phyloP scores from a whole-genome alignment of 2,329 filamentous ascomycete genomes.

The Penicillium capsulatum region DNA sequence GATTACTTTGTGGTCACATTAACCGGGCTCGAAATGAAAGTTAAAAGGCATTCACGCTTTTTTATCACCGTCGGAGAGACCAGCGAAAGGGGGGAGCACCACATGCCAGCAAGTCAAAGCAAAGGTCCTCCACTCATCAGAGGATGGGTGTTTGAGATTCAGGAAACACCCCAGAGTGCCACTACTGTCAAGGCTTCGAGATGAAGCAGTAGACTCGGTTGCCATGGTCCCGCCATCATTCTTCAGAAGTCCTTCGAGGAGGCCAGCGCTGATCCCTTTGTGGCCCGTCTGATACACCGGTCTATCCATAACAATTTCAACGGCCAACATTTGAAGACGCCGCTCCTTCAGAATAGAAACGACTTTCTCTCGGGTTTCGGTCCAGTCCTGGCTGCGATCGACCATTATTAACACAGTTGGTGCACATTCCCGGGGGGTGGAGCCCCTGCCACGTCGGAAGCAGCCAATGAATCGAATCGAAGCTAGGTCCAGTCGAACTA shows the following conservation, averaged over 20 bases:
- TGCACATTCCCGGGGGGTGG: neutral
- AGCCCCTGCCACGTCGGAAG: neutral
- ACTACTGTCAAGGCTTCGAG: neutral
- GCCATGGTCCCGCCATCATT: neutral
- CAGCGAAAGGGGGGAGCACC: neutral
- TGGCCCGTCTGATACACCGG: neutral
- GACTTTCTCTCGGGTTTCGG: neutral
- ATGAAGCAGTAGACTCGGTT: neutral
- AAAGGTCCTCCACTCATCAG: neutral
- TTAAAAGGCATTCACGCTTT: neutral
- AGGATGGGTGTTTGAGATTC: neutral
- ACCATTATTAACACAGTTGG: neutral
- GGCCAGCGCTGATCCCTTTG: neutral
- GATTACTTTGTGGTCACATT: neutral
- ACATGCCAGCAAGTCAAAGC: slow-evolving; percentile 1
- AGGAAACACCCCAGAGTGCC: neutral
- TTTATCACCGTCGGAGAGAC: neutral
- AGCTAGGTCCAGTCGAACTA: neutral
- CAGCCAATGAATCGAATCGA: neutral
- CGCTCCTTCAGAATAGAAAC: neutral
- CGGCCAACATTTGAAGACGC: neutral
- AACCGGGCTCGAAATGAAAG: neutral
- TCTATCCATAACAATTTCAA: neutral
- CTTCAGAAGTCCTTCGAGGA: neutral
- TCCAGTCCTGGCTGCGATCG: neutral